Conservation (phyloP, 2,329 filamentous ascomycete species). For the Aureobasidium mangrovei region DNA sequence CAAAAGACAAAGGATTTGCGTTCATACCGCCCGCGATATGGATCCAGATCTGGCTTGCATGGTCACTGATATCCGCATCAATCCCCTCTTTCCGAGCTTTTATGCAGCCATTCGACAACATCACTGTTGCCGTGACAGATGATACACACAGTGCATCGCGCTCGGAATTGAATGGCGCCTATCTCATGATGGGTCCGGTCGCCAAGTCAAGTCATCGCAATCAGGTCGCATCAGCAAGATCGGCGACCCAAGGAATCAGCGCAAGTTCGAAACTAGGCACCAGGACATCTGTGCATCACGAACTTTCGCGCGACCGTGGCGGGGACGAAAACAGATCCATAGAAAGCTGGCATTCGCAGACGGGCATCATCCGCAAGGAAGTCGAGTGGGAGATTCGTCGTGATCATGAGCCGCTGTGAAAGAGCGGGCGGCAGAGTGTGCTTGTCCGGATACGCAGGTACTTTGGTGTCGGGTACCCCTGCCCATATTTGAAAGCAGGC, state of each 20-base stretch:
- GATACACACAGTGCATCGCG: slow-evolving; percentile 5
- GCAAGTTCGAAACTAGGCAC: slow-evolving; percentile 2
- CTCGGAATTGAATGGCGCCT: slow-evolving; percentile 3
- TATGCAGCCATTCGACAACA: slow-evolving; percentile 15
- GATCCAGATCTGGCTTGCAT: slow-evolving; percentile 14
- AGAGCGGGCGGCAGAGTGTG: neutral
- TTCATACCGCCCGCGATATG: slow-evolving; percentile 7
- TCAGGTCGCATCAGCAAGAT: neutral
- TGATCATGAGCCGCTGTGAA: neutral
- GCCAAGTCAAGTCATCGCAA: neutral
- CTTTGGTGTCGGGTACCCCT: neutral
- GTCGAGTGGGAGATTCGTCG: slow-evolving; percentile 10
- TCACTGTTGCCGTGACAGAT: neutral
- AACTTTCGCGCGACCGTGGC: neutral
- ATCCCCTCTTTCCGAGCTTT: slow-evolving; percentile 15
- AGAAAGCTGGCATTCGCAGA: neutral
- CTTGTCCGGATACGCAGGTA: neutral
- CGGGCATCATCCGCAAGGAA: slow-evolving; percentile 10
- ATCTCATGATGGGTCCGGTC: slow-evolving; percentile 8
- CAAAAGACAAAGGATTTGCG: neutral
- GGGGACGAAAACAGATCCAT: neutral
- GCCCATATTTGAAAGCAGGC: neutral
- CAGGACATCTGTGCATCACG: slow-evolving; percentile 8
- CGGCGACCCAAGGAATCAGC: neutral
- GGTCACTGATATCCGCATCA: slow-evolving; percentile 14